Evolutionary conservation across 2,329 filamentous ascomycete genomes (phyloP), one percentile per base, ranked within the genome.

Genomic region (Basipetospora sp.): DNA sequence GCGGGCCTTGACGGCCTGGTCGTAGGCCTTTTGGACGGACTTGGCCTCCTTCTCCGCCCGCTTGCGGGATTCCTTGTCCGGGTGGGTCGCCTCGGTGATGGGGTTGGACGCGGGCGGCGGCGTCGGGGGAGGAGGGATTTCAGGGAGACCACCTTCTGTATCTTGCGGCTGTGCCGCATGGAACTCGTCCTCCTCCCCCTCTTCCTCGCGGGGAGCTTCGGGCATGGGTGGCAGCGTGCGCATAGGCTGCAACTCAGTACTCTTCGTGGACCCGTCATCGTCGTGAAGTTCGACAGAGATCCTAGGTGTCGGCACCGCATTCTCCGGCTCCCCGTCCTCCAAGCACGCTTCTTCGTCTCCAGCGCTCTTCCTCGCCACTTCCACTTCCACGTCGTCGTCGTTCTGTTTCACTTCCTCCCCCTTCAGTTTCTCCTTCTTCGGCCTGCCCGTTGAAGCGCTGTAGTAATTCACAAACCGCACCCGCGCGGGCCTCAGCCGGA

Each of bases 401-500:
- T 26, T 26, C 31, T 33, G 11, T 17, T 16, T 9, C 16, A 8
- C 16, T 17, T 19, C 17, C 10, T 33, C n/a, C 19, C 10, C 31
- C 36, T 32, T 26, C 15, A 29, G 16, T 44, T 64, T 62, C 11
- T 55, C 54, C 39, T 56, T 53, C 47, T 80, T 86, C 2, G 69
- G 67, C 41, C 74, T 67, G 3, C 86, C 86, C 8, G 80, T 79
- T 45, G 81, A 86, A n/a, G 81, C 71, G 1, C 86, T 93, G 52
- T 88, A 94, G 53, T 93, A 94, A 52, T 94, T 94, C 41, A 84
- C 67, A 49, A 94, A 94, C 13, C 85, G 70, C 9, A 90, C 71
- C 37, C 78, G 65, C 42, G 20, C 31, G 25, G 33, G 22, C 17
- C 32, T 27, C 9, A 34, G 10, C 33, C 38, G 29, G 20, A 39